A percentile compares a stretch with the other conserved stretches of the same genome.
Conservation (phyloP, 2,329 filamentous ascomycete genomes). For the Ilyonectria destructans region DNA sequence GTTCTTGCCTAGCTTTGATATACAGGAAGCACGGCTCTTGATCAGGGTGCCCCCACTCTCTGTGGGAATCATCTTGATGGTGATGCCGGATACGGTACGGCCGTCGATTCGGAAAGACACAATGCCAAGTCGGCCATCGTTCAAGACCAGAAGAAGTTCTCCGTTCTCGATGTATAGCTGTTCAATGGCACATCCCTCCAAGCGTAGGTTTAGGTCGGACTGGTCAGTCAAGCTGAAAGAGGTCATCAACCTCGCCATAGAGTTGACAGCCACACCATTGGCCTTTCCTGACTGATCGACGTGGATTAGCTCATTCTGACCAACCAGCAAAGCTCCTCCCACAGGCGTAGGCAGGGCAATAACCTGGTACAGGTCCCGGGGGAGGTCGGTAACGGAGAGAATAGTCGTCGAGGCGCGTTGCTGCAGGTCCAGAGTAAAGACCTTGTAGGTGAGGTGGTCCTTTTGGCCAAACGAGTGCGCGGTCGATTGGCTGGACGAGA, state of each 20-base stretch:
- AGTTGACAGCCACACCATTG: constrained; percentile 93
- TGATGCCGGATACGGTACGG: constrained; percentile 89
- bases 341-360: constrained; percentile 88
- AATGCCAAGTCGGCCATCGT: constrained; percentile 81
- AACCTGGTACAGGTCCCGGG: constrained; percentile 88
- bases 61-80: constrained; percentile 75
- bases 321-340: constrained; percentile 89
- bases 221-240: constrained; percentile 91
- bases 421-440: constrained; percentile 95
- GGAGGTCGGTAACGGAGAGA: constrained; percentile 86
- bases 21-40: constrained; percentile 76
- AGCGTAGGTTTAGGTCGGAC: constrained; percentile 81
- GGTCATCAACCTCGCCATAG: constrained; percentile 87
- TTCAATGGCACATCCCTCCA: constrained; percentile 88
- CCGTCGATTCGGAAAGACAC: constrained; percentile 91
- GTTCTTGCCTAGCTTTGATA: constrained; percentile 78
- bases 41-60: constrained; percentile 77
- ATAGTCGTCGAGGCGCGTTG: constrained; percentile 95
- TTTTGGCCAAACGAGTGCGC: constrained; percentile 87
- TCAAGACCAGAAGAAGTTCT: constrained; percentile 87
- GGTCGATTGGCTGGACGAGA: constrained; percentile 82
- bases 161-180: constrained; percentile 83
- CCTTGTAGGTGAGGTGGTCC: constrained; percentile 91
- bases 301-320: constrained; percentile 92
- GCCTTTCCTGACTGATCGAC: constrained; percentile 96